A percentile compares a stretch with the other conserved stretches of the same genome.
phyloP scores from a whole-genome alignment of 1,284 basidiomycete genomes.

The Cystobasidium slooffiae region DNA sequence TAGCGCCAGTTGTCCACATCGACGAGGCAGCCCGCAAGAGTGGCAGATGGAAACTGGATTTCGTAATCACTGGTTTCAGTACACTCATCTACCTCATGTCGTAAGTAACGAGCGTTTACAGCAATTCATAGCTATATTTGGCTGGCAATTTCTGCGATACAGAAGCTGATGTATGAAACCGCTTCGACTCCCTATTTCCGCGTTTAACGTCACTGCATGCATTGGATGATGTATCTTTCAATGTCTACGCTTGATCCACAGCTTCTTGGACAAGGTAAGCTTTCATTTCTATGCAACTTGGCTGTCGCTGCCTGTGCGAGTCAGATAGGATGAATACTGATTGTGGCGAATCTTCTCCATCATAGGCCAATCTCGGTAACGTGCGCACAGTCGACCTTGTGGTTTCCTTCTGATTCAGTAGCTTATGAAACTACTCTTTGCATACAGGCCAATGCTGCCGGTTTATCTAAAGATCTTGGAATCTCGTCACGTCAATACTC shows the following conservation, averaged over 20 bases:
- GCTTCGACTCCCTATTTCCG: background rate
- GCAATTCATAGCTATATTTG: background rate
- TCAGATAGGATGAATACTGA: background rate
- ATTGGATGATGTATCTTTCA: too few relatives aligned
- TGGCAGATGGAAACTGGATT: conserved; percentile 24
- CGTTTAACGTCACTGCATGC: background rate
- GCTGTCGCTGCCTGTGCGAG: background rate
- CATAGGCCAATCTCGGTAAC: conserved; percentile 28
- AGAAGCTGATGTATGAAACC: background rate
- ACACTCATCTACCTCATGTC: conserved; percentile 31
- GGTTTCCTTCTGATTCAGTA: background rate
- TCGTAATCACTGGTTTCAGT: conserved; percentile 27
- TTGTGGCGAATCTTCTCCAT: conserved; percentile 3
- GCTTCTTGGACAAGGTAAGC: conserved; percentile 29
- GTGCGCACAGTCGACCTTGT: background rate
- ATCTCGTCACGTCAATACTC: conserved; percentile 31
- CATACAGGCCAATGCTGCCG: conserved; percentile 23
- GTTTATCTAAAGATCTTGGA: conserved; percentile 10
- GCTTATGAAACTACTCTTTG: background rate
- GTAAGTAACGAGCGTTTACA: conserved; percentile 4
- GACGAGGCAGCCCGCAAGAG: conserved; percentile 10
- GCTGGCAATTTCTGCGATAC: background rate
- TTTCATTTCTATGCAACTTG: background rate
- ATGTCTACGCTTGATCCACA: background rate
- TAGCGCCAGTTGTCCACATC: conserved; percentile 2